Percentiles rank a stretch among this genome's conserved stretches.
Evolutionary conservation across 78 protist genomes (phyloP).

Genomic region (slime mould (Dictyostelium discoideum)): DNA sequence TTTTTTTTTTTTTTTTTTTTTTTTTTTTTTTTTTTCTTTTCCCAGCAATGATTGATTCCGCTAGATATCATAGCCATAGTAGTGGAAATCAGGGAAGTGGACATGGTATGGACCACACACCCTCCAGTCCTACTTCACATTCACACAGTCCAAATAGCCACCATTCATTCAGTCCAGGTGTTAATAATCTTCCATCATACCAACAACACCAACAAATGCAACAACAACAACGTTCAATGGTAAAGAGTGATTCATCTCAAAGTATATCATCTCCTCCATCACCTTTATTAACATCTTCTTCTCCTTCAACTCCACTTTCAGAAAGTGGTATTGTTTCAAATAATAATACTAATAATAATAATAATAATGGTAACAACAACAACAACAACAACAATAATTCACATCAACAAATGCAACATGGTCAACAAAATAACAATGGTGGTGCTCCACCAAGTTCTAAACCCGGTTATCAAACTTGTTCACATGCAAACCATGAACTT

Average conservation of each 20-base stretch:
- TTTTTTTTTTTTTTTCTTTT: not conserved
- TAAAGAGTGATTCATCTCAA: conserved; percentile 16
- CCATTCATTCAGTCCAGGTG: not conserved
- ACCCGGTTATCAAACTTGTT: conserved; percentile 50
- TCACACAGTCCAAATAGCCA: conserved; percentile 4
- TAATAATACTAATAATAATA: not conserved
- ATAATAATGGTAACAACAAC: not conserved
- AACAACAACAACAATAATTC: not conserved
- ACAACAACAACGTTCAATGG: conserved; percentile 14
- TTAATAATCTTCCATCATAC: not conserved
- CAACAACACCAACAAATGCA: not conserved
- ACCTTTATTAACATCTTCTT: not conserved
- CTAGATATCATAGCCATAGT: not conserved
- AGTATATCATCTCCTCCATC: conserved; percentile 16
- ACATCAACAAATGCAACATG: not conserved
- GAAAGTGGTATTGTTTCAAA: conserved; percentile 10
- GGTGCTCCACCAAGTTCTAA: not conserved
- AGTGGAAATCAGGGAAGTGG: not conserved
- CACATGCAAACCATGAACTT: conserved; percentile 49
- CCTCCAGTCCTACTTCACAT: conserved; percentile 12
- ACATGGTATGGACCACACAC: not conserved
- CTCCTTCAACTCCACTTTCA: conserved; percentile 31
- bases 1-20: not conserved
- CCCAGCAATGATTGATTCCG: not conserved
- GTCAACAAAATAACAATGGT: not conserved